Evolutionary conservation across 1,284 basidiomycete genomes (phyloP).

Genomic region (Ustilago xerochloae): DNA sequence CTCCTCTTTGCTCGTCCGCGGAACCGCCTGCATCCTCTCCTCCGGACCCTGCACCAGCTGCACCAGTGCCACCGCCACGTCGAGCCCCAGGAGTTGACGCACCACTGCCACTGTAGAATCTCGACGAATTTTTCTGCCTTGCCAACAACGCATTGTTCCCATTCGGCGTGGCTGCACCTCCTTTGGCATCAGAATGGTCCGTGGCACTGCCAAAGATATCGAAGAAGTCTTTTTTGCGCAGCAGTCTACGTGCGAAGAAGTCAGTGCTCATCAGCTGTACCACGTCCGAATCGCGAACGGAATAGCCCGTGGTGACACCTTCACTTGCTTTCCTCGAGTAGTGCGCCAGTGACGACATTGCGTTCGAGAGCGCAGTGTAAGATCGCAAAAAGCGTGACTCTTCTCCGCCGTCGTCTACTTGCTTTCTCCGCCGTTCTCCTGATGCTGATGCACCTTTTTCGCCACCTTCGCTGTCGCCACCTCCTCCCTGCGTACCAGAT

Average conservation of each 20-base stretch:
- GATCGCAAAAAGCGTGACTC: constrained; percentile 55
- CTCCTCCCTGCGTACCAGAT: not conserved
- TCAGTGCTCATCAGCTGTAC: constrained; percentile 60
- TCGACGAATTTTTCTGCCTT: constrained; percentile 14
- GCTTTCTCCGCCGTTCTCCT: not conserved
- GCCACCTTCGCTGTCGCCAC: constrained; percentile 1
- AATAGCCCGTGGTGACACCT: constrained; percentile 33
- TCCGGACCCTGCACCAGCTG: not conserved
- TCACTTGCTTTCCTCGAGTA: constrained; percentile 35
- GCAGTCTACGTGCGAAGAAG: constrained; percentile 43
- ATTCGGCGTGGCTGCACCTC: constrained; percentile 13
- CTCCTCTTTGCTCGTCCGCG: constrained; percentile 7
- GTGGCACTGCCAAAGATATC: constrained; percentile 25
- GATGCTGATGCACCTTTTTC: not conserved
- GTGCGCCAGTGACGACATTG: constrained; percentile 52
- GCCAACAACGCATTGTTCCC: constrained; percentile 23
- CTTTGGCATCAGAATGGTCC: constrained; percentile 6
- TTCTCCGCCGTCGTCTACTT: constrained; percentile 21
- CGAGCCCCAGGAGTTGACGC: constrained; percentile 34
- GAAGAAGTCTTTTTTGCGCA: constrained; percentile 44
- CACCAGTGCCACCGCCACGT: not conserved
- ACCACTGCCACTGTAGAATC: constrained; percentile 44
- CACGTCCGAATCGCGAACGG: constrained; percentile 56
- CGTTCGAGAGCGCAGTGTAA: constrained; percentile 54
- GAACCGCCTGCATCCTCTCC: constrained; percentile 7